Percentiles rank a stretch among this genome's conserved stretches.
These are phyloP conservation scores for Hypseocharis bilobata DNA, from an alignment of 441 rosid species.

Conservation along the genomic window DNA sequence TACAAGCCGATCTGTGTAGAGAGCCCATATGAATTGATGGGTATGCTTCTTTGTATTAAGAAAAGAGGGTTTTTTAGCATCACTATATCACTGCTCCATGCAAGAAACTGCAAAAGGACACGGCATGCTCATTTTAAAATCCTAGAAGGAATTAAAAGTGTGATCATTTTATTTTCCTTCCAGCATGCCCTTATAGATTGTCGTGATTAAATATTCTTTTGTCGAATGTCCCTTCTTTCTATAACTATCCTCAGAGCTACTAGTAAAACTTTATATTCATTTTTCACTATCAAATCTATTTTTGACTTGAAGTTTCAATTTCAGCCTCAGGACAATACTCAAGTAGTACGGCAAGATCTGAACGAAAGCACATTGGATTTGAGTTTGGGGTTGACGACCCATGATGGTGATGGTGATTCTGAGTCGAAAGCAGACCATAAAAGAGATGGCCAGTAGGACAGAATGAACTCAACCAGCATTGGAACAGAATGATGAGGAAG, in stretches of 20 bases:
- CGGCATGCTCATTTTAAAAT: background rate
- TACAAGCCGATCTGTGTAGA: background rate
- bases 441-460: slow-evolving; percentile 27
- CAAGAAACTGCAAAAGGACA: background rate
- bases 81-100: background rate
- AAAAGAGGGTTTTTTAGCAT: background rate
- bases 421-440: slow-evolving; percentile 27
- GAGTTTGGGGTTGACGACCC: slow-evolving; percentile 55
- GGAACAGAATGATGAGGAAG: slow-evolving; percentile 14
- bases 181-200: background rate
- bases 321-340: slow-evolving; percentile 42
- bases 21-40: slow-evolving; percentile 6
- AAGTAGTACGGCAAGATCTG: slow-evolving; percentile 65
- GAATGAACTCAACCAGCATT: slow-evolving; percentile 19
- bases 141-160: background rate
- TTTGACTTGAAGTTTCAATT: slow-evolving; percentile 15
- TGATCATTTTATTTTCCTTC: background rate
- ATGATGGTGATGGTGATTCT: slow-evolving; percentile 27
- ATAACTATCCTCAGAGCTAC: too few relatives aligned
- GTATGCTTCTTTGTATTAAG: background rate
- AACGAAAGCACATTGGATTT: slow-evolving; percentile 72
- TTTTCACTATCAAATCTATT: slow-evolving; percentile 16
- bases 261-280: background rate
- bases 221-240: too few relatives aligned
- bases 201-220: too few relatives aligned